Conservation (phyloP, 1,284 basidiomycete species). For the Meira miltonrushii region DNA sequence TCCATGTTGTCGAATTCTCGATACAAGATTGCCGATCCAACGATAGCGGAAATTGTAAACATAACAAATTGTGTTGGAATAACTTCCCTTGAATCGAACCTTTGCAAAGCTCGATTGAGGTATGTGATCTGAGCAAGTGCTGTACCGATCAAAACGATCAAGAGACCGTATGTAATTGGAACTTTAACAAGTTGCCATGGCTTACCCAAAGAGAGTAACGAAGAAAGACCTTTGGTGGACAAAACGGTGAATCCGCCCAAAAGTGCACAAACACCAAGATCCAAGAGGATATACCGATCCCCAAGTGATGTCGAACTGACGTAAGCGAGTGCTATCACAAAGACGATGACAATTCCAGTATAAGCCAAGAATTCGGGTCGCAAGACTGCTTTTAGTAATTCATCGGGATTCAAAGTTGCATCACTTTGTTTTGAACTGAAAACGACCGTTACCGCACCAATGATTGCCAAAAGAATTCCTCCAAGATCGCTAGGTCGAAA, state of each 20-base stretch:
- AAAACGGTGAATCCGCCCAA: conserved; percentile 93
- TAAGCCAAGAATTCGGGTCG: conserved; percentile 43
- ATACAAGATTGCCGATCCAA: conserved; percentile 87
- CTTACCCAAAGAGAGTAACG: conserved; percentile 56
- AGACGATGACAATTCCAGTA: conserved; percentile 18
- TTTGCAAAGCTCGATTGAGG: conserved; percentile 63
- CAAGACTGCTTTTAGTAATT: conserved; percentile 35
- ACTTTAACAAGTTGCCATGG: conserved; percentile 31
- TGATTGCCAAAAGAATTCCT: conserved; percentile 57
- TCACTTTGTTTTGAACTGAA: conserved; percentile 62
- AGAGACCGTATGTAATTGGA: conserved; percentile 43
- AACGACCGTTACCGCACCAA: conserved; percentile 63
- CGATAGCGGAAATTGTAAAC: conserved; percentile 68
- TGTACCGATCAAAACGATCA: conserved; percentile 68
- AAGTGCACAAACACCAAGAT: conserved; percentile 79
- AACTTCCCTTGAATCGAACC: conserved; percentile 40
- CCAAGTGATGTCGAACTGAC: conserved; percentile 62
- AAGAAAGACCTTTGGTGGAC: conserved; percentile 85
- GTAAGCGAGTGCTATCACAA: conserved; percentile 24
- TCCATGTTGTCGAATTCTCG: conserved; percentile 68
- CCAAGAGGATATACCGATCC: conserved; percentile 69
- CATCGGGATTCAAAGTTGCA: conserved; percentile 28
- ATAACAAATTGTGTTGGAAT: conserved; percentile 85
- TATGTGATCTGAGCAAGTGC: conserved; percentile 85
- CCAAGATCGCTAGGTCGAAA: conserved; percentile 68